A percentile compares a stretch with the other conserved stretches of the same genome.
Evolutionary conservation across 108 stramenopile species (phyloP).

Genomic region (Discostella pseudostelligera): DNA sequence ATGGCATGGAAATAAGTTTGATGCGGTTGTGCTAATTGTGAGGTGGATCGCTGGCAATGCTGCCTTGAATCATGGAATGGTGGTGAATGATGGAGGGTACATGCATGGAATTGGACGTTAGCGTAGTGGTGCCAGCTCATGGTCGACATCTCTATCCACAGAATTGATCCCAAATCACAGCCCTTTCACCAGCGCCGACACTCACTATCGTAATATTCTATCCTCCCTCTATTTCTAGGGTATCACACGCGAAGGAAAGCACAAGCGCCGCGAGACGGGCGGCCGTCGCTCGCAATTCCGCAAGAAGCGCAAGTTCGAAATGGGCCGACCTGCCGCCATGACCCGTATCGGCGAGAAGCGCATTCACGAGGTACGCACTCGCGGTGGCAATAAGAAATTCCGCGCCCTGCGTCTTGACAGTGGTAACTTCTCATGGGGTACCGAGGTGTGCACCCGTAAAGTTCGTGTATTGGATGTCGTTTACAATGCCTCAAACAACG

Average conservation of each 20-base stretch:
- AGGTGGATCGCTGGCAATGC: too few species aligned
- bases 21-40: too few species aligned
- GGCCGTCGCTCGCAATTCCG: slow-evolving; percentile 94
- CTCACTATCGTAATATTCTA: too few species aligned
- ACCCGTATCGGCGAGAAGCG: slow-evolving; percentile 97
- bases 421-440: slow-evolving; percentile 99
- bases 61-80: too few species aligned
- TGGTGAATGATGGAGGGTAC: too few species aligned
- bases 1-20: too few species aligned
- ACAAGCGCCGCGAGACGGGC: slow-evolving; percentile 99
- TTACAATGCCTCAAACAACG: slow-evolving; percentile 99
- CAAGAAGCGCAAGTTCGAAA: slow-evolving; percentile 99
- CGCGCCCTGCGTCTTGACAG: slow-evolving; percentile 95
- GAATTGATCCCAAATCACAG: too few species aligned
- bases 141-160: too few species aligned
- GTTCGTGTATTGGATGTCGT: slow-evolving; percentile 98
- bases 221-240: slow-evolving; percentile 56
- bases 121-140: too few species aligned
- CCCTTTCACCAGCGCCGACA: too few species aligned
- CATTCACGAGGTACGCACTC: slow-evolving; percentile 87
- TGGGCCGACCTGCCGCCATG: slow-evolving; percentile 97
- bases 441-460: slow-evolving; percentile 98
- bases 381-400: slow-evolving; percentile 97
- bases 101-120: too few species aligned
- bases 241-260: slow-evolving; percentile 97